phyloP scores from a whole-genome alignment of 805 yeast genomes.

The Pichia sporocuriosa region DNA sequence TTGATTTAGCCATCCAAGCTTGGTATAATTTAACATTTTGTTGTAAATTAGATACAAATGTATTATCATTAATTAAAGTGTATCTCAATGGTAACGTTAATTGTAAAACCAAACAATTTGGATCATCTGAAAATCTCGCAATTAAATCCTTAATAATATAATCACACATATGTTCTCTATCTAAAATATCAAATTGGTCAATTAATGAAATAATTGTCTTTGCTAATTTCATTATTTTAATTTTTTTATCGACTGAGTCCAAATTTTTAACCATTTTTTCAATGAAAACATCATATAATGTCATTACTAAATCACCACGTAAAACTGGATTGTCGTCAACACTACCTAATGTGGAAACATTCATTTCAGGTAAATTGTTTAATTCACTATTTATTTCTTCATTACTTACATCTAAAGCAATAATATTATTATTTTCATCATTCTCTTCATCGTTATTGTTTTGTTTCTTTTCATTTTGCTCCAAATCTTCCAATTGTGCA shows the following conservation, averaged over 20 bases:
- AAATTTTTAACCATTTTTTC: conserved; percentile 34
- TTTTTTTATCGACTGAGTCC: conserved; percentile 14
- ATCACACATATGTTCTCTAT: conserved; percentile 56
- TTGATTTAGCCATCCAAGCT: conserved; percentile 42
- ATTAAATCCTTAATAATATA: conserved; percentile 57
- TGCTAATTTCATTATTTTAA: conserved; percentile 20
- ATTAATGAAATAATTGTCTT: conserved; percentile 46
- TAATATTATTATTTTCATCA: conserved; percentile 14
- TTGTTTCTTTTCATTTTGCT: conserved; percentile 33
- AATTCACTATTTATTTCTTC: conserved; percentile 56
- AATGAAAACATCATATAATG: conserved; percentile 64
- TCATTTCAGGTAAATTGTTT: conserved; percentile 73
- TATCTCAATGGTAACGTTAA: conserved; percentile 63
- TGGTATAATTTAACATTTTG: conserved; percentile 63
- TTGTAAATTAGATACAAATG: conserved; percentile 56
- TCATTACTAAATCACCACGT: conserved; percentile 63
- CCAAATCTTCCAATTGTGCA: conserved; percentile 49
- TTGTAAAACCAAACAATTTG: conserved; percentile 41
- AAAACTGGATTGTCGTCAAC: conserved; percentile 79
- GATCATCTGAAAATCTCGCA: conserved; percentile 33
- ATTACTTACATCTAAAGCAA: conserved; percentile 17
- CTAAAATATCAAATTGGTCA: conserved; percentile 62
- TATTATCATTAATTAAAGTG: conserved; percentile 30
- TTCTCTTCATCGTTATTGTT: conserved; percentile 17
- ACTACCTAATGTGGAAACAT: conserved; percentile 75